Percentiles rank a stretch among this genome's conserved stretches.
phyloP scores from a whole-genome alignment of 257 asterid species.

The Cordia subcordata region DNA sequence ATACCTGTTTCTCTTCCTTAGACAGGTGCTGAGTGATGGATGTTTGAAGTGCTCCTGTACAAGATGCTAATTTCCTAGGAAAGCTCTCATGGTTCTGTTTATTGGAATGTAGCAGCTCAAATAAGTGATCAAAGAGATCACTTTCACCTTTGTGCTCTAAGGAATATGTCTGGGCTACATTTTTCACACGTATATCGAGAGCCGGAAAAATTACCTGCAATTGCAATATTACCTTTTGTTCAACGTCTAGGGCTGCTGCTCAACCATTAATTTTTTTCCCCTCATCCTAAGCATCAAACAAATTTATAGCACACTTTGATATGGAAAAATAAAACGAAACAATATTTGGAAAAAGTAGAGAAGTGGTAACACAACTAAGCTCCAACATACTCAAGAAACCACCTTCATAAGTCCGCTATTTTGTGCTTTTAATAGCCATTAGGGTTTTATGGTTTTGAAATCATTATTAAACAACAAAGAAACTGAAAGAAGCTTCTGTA shows the following conservation, averaged over 20 bases:
- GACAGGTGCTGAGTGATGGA: constrained; percentile 43
- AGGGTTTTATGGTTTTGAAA: no score
- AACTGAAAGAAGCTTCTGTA: background rate
- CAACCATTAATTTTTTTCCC: no score
- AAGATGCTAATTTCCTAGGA: constrained; percentile 39
- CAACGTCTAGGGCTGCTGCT: background rate
- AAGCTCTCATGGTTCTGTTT: constrained; percentile 23
- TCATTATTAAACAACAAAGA: background rate
- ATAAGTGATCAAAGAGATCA: constrained; percentile 43
- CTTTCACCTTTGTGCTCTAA: constrained; percentile 50
- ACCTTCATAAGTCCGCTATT: background rate
- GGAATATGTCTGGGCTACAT: constrained; percentile 42
- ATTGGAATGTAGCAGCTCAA: constrained; percentile 34
- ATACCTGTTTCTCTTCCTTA: constrained; percentile 50
- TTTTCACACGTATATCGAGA: constrained; percentile 49
- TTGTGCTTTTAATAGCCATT: background rate
- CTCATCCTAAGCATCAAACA: background rate
- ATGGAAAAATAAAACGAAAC: no score
- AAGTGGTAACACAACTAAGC: no score
- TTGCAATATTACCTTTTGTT: constrained; percentile 4
- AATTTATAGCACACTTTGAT: background rate
- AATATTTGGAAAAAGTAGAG: background rate
- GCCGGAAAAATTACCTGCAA: constrained; percentile 50
- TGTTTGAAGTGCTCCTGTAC: constrained; percentile 45
- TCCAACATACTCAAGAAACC: no score